Evolutionary conservation across 2,329 filamentous ascomycete species (phyloP), one percentile per base, ranked within the genome.

Genomic region (Colletotrichum lini): DNA sequence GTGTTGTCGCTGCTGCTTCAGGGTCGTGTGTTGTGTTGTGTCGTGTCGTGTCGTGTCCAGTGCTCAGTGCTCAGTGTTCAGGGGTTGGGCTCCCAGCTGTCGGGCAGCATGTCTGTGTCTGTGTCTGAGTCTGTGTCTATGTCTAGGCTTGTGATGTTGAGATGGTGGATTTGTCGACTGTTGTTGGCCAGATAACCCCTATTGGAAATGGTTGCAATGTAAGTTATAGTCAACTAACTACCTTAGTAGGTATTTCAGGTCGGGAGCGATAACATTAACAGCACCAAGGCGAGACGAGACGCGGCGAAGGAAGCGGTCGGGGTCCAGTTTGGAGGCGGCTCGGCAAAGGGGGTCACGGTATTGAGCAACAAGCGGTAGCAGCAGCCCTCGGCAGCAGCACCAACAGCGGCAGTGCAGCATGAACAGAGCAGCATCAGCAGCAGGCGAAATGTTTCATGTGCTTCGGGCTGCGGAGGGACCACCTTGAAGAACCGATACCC

Each of bases 381-480:
- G 30, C 30, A 35, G 8, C 30, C 30, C 30, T 71, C 50, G 52
- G 64, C 57, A 30, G 16, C 57, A 30, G 16, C 16, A 26, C 35
- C 30, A 44, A 57, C 67, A 44, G 35, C 35, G 38, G 50, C 16
- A 35, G 52, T 35, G 30, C 30, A 9, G 30, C 30, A 35, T 10
- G 8, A 35, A 35, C 8, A 35, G 30, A 35, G 30, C 30, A 30
- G 30, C 30, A 30, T 30, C 30, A 30, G 30, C 30, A 30, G 7
- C 30, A 30, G 30, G 6, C 67, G 18, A 61, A 62, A 62, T 67
- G 64, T 71, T 67, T 68, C 64, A 68, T 68, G 57, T 71, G 68
- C 68, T 71, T 62, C 57, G 23, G n/a, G n/a, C 47, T 45, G 38
- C 45, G 45, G 35, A 50, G 45, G 45, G 23, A 52, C 35, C 45